phyloP scores from a whole-genome alignment of 345 rosid genomes.

The Rhizophora apiculata region DNA sequence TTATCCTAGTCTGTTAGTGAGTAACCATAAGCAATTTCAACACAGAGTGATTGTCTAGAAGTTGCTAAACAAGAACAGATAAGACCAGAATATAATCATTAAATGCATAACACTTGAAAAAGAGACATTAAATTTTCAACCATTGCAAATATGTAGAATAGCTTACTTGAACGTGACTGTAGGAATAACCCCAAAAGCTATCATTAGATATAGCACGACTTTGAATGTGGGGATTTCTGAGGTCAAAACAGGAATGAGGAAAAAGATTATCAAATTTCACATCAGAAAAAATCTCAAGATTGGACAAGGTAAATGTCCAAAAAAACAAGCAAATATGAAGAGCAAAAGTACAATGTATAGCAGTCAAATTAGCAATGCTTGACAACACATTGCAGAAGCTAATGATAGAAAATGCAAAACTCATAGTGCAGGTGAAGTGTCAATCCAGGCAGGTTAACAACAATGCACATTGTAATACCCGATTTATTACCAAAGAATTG shows the following conservation, averaged over 20 bases:
- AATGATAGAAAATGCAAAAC: not conserved
- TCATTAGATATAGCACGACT: conserved; percentile 59
- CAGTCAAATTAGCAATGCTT: too few relatives aligned
- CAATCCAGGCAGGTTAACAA: too few relatives aligned
- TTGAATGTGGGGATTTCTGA: conserved; percentile 62
- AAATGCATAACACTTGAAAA: too few relatives aligned
- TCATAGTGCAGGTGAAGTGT: not conserved
- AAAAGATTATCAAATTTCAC: too few relatives aligned
- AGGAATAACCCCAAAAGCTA: conserved; percentile 71
- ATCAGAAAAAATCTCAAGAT: not conserved
- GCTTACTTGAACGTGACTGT: conserved; percentile 81
- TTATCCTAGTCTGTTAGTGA: not conserved
- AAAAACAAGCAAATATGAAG: too few relatives aligned
- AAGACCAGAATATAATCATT: not conserved
- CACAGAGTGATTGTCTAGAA: not conserved
- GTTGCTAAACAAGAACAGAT: not conserved
- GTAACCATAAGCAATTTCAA: not conserved
- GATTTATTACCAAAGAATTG: too few relatives aligned
- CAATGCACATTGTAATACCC: too few relatives aligned
- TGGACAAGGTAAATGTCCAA: not conserved
- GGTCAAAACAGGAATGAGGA: conserved; percentile 14
- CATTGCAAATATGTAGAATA: conserved; percentile 11
- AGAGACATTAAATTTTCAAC: not conserved
- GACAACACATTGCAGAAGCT: too few relatives aligned
- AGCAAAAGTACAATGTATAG: too few relatives aligned